Evolutionary conservation across 73 alveolate species (phyloP).

Genomic region (Blepharisma japonicum): DNA sequence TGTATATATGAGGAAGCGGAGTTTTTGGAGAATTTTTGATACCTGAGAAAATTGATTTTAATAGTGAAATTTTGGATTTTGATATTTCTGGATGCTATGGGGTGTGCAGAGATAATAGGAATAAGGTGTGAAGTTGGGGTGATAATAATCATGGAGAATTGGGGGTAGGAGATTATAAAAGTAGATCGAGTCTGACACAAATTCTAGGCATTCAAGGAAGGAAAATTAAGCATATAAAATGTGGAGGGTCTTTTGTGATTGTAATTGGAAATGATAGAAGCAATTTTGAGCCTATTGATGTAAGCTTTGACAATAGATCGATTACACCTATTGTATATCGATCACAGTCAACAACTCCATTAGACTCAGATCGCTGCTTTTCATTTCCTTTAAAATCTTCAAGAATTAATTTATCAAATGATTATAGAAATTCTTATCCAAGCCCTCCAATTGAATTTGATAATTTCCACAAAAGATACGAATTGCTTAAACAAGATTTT

Average conservation of each 20-base stretch:
- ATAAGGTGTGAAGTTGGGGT: conserved; percentile 54
- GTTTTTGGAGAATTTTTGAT: conserved; percentile 52
- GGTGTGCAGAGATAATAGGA: conserved; percentile 30
- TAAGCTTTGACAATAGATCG: too few species aligned
- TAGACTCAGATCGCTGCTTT: too few species aligned
- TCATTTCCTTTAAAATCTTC: too few species aligned
- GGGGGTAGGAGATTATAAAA: conserved; percentile 53
- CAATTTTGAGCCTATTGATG: too few species aligned
- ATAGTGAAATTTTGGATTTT: background rate
- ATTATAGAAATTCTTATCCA: too few species aligned
- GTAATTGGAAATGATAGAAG: conserved; percentile 32
- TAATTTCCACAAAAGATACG: too few species aligned
- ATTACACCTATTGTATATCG: too few species aligned
- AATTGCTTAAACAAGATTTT: too few species aligned
- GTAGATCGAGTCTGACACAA: conserved; percentile 36
- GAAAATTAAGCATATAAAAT: conserved; percentile 30
- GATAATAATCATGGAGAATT: conserved; percentile 54
- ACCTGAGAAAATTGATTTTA: conserved; percentile 32
- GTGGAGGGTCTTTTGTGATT: conserved; percentile 34
- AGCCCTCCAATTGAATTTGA: too few species aligned
- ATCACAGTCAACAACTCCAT: too few species aligned
- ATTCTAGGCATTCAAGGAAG: conserved; percentile 41
- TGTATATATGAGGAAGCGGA: conserved; percentile 69
- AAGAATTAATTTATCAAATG: too few species aligned
- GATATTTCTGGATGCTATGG: conserved; percentile 47